Percentiles rank a stretch among this genome's conserved stretches.
phyloP scores from a whole-genome alignment of 1,139 yeast genomes.

The Pichia sp. region DNA sequence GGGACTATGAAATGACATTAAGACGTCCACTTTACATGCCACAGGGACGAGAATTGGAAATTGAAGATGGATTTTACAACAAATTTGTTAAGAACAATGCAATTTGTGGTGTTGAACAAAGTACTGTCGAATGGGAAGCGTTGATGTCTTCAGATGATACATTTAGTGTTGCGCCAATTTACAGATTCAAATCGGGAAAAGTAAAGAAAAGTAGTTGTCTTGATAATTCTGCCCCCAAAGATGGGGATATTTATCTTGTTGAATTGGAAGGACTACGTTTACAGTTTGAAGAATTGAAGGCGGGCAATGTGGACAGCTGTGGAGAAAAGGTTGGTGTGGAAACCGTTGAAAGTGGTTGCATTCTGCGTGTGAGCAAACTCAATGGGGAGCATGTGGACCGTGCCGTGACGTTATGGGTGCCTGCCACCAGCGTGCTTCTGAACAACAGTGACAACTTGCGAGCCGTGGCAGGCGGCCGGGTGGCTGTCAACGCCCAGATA shows the following conservation, averaged over 20 bases:
- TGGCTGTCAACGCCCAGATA: not conserved
- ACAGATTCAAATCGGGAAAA: not conserved
- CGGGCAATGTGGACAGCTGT: not conserved
- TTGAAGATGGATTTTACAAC: constrained; percentile 17
- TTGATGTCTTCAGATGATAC: constrained; percentile 14
- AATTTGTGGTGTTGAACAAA: constrained; percentile 20
- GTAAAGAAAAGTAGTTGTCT: not conserved
- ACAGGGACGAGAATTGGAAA: constrained; percentile 13
- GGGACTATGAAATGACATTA: constrained; percentile 28
- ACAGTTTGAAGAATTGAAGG: not conserved
- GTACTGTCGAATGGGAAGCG: constrained; percentile 23
- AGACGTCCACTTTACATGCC: constrained; percentile 17
- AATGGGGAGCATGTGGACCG: not conserved
- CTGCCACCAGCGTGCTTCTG: not conserved
- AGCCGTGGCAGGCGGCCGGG: not conserved
- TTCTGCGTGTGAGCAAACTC: constrained; percentile 2
- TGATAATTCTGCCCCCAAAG: constrained; percentile 2
- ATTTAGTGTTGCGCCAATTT: constrained; percentile 11
- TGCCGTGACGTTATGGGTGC: not conserved
- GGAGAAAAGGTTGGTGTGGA: not conserved
- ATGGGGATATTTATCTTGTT: constrained; percentile 3
- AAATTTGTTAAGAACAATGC: constrained; percentile 13
- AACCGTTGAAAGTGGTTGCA: not conserved
- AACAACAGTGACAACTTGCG: not conserved
- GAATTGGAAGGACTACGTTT: constrained; percentile 3